Base-by-base conservation (phyloP, 2,329 filamentous ascomycete species). In the Ophioceras dolichostomum region DNA sequence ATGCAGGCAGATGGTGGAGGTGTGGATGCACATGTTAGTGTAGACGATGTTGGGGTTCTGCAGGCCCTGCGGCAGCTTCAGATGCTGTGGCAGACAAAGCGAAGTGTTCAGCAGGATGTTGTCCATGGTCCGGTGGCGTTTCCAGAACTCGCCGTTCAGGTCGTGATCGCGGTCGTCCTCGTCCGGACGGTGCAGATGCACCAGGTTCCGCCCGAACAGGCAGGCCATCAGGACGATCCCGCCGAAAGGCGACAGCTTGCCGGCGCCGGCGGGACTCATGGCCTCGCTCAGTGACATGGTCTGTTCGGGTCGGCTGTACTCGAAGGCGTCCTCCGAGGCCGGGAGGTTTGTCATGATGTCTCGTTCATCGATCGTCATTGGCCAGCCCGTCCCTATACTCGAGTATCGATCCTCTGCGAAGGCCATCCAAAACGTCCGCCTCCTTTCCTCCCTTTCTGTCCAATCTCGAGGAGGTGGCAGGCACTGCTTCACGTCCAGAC, bases 301-400 rank as follows among this genome's bases (percentile, higher is more conserved):
- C 43, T 74, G 68, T 50, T 88, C 79, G 3, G 83, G 76, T 33
- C 76, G 80, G 59, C 83, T 86, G 60, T 80, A 79, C 16, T 88
- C 72, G 50, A 84, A 98, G 1, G 86, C 79, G 36, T 94, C 83
- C 41, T 96, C 89, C 1, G 80, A 81, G 2, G 81, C 65, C 3
- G 91, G 91, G 19, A 98, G 65, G 46, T 87, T 82, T 18, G 87
- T 93, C 62, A 83, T 68, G 46, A 96, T 84, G 63, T 98, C 91
- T 53, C 73, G 75, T 60, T 98, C 91, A 45, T 96, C 89, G 38
- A 96, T 75, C 1, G 74, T 78, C 83, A 96, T 89, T 1, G 91
- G 91, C 91, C 91, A 96, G 6, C 91, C 91, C 2, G 91, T 96
- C 24, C 91, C 91, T 39, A 95, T 91, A 50, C 87, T 95, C 5